Base-by-base conservation (phyloP, 495 filamentous ascomycete genomes). In the Parathielavia appendiculata region DNA sequence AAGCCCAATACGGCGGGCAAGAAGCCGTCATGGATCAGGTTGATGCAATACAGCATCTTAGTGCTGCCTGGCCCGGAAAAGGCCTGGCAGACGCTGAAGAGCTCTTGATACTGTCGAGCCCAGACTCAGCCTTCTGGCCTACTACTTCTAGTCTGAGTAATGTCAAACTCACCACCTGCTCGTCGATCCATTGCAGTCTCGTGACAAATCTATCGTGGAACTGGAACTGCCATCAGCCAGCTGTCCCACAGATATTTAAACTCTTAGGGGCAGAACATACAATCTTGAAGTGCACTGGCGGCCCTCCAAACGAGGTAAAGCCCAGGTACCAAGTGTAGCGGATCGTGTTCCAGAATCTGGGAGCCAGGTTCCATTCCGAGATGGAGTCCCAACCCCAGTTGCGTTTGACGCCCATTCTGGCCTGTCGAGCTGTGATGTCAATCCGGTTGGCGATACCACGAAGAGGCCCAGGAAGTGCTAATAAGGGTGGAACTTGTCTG, bases 1-100 rank as follows among this genome's bases (percentile, higher is more conserved):
- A 91, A 89, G 1, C 75, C 81, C 4, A 89, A 54, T 7, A 89
- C 32, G 1, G 84, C 89, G 0, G 82, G 75, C 14, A 82, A 59
- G 34, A 88, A 75, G 0, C 88, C 89, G 34, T 78, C 78, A 54
- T 84, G 83, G 13, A 91, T 77, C 40, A 87, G 63, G 34, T 85
- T 83, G 26, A 92, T 82, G 60, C 85, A 87, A 60, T 88, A 91
- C 0, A 83, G 66, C 84, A 92, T 90, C 71, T 92, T 92, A 14
- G 88, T 91, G 66, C 83, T 87, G 3, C 66, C 89, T 0, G 90
- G 89, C 0, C 89, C 90, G 0, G 87, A 83, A 13, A 92, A 79
- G 12, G 84, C 83, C 68, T 92, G 89, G 47, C 81, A 87, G 59
- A 93, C 73, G 14, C 86, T 86, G 68, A 92, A 93, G 16, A 92